Evolutionary conservation across 306 rosid species (phyloP).

Genomic region (Corylus avellana): DNA sequence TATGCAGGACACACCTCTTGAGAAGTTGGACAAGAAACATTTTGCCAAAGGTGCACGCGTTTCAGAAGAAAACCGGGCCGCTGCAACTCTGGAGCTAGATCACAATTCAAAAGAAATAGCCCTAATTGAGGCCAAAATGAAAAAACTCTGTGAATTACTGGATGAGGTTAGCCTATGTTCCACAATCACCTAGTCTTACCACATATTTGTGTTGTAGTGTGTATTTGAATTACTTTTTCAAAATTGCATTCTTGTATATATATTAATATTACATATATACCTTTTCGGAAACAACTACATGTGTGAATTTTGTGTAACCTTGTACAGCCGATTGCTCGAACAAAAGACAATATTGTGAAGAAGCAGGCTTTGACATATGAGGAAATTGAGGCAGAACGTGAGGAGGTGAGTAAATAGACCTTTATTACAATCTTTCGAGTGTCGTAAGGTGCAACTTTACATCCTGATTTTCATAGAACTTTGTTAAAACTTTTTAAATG

Average conservation of each 20-base stretch:
- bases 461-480: neutral
- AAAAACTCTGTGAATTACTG: slow-evolving; percentile 67
- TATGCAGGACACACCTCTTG: slow-evolving; percentile 79
- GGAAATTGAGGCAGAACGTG: slow-evolving; percentile 96
- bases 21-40: slow-evolving; percentile 84
- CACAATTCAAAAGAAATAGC: slow-evolving; percentile 77
- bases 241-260: neutral
- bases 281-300: slow-evolving; percentile 5
- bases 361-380: slow-evolving; percentile 94
- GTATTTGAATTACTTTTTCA: slow-evolving; percentile 8
- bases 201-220: neutral
- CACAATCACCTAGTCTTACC: slow-evolving; percentile 5
- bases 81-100: slow-evolving; percentile 46
- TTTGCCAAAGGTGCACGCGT: slow-evolving; percentile 71
- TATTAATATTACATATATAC: neutral
- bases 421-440: neutral
- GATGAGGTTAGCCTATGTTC: slow-evolving; percentile 59
- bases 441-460: neutral
- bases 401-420: slow-evolving; percentile 65
- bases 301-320: slow-evolving; percentile 27
- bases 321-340: slow-evolving; percentile 71
- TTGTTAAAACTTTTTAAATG: neutral
- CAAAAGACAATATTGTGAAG: slow-evolving; percentile 90
- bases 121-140: slow-evolving; percentile 68
- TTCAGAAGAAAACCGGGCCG: slow-evolving; percentile 51